A percentile compares a stretch with the other conserved stretches of the same genome.
These are phyloP conservation scores for Botrytis hyacinthi DNA, from an alignment of 2,329 filamentous ascomycete genomes.

Conservation along the genomic window DNA sequence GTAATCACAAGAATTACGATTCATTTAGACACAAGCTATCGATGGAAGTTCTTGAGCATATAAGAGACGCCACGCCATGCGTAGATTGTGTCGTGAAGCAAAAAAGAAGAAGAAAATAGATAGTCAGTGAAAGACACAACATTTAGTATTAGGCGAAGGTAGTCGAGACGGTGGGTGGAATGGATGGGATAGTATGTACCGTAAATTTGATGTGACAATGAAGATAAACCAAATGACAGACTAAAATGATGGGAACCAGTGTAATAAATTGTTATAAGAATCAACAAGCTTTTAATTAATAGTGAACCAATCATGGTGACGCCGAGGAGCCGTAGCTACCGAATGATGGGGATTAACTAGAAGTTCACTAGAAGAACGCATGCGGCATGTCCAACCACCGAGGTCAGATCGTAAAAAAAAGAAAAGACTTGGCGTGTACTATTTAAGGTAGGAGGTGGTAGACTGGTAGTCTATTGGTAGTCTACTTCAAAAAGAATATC, in stretches of 20 bases:
- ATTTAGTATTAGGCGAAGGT: conserved; percentile 5
- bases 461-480: neutral
- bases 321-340: conserved; percentile 13
- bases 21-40: neutral
- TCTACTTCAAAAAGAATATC: neutral
- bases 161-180: neutral
- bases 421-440: neutral
- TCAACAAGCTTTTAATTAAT: neutral
- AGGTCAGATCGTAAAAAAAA: neutral
- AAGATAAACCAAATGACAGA: neutral
- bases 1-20: neutral
- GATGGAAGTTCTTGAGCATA: neutral
- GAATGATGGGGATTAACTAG: conserved; percentile 19
- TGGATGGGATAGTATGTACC: neutral
- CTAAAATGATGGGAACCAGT: neutral
- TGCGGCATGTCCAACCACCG: neutral
- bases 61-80: conserved; percentile 6
- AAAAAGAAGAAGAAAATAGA: neutral
- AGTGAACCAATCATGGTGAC: conserved; percentile 11
- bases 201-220: conserved; percentile 2
- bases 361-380: conserved; percentile 7
- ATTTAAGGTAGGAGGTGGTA: neutral
- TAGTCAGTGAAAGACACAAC: neutral
- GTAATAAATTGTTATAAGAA: neutral
- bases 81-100: conserved; percentile 4